phyloP scores from a whole-genome alignment of 2,329 filamentous ascomycete genomes.

The Aspergillus sp. region DNA sequence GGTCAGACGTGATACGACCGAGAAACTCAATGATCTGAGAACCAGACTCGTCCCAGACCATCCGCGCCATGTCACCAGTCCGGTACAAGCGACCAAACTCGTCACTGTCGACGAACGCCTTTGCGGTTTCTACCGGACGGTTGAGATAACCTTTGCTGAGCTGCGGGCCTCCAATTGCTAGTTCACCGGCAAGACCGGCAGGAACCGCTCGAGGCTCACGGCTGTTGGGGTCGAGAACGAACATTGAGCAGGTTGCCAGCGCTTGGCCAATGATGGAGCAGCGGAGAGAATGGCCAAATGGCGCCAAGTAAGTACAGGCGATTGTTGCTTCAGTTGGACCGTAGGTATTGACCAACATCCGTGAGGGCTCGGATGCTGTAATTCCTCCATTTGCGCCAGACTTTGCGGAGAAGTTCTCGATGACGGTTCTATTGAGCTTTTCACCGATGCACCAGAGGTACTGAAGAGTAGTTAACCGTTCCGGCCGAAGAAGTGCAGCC shows the following conservation, averaged over 20 bases:
- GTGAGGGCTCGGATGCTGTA: background rate
- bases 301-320: slow-evolving; percentile 29
- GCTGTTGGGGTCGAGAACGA: slow-evolving; percentile 30
- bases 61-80: slow-evolving; percentile 51
- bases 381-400: background rate
- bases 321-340: slow-evolving; percentile 38
- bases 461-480: slow-evolving; percentile 26
- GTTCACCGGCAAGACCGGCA: slow-evolving; percentile 47
- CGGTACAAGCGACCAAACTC: slow-evolving; percentile 51
- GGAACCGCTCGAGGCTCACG: slow-evolving; percentile 39
- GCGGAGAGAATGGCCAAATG: slow-evolving; percentile 22
- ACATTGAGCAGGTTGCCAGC: slow-evolving; percentile 37
- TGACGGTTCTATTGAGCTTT: slow-evolving; percentile 34
- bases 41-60: slow-evolving; percentile 62
- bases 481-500: slow-evolving; percentile 35
- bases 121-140: slow-evolving; percentile 26
- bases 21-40: slow-evolving; percentile 66
- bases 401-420: slow-evolving; percentile 33
- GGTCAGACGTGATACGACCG: slow-evolving; percentile 75
- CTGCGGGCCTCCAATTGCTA: slow-evolving; percentile 42
- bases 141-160: slow-evolving; percentile 35
- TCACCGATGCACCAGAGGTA: slow-evolving; percentile 40
- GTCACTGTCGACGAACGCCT: slow-evolving; percentile 27
- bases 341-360: slow-evolving; percentile 35
- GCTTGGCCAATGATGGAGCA: slow-evolving; percentile 42